Evolutionary conservation across 2,329 filamentous ascomycete species (phyloP), one percentile per base, ranked within the genome.

Genomic region (Botrytis fragariae): DNA sequence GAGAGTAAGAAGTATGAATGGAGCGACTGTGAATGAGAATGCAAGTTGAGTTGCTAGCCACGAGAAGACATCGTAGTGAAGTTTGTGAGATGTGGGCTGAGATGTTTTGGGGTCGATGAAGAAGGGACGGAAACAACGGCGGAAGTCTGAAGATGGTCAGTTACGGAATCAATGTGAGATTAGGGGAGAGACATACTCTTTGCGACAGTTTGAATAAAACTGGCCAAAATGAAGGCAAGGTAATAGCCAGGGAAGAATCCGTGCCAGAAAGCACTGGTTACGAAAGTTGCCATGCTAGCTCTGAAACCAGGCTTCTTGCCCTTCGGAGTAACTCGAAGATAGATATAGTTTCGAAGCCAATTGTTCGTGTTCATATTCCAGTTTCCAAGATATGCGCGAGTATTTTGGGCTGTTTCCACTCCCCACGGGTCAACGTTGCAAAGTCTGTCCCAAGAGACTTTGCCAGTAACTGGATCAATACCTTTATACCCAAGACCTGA

Each of bases 331-430:
- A 99, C 96, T 37, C 96, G 91, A 65, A 99, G 87, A 81, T 98
- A 99, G 78, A 99, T 87, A 81, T 98, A 99, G 82, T 98, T 97
- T 64, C 95, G 90, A 75, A 99, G 85, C 96, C 96, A 99, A 79
- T 93, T 90, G 82, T 98, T 99, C 20, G 96, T 99, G 83, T 98
- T 98, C 85, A 98, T 97, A 82, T 99, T 99, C 96, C 96, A 99
- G 79, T 90, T 92, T 67, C 91, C 95, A 4, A 99, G 87, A 79
- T 96, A 98, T 2, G 90, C 94, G 71, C 95, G 91, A n/a, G 93
- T 93, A 81, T 98, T 99, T 83, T 98, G 95, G 1, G 95, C 96
- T 0, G 90, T 87, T 84, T 99, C 96, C 42, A 99, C 93, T 3
- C 89, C 90, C 87, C 90, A 91, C 0, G 96, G 92, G 77, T 93